These are phyloP conservation scores for Nothopassalora personata DNA, from an alignment of 2,329 filamentous ascomycete genomes.

Conservation along the genomic window DNA sequence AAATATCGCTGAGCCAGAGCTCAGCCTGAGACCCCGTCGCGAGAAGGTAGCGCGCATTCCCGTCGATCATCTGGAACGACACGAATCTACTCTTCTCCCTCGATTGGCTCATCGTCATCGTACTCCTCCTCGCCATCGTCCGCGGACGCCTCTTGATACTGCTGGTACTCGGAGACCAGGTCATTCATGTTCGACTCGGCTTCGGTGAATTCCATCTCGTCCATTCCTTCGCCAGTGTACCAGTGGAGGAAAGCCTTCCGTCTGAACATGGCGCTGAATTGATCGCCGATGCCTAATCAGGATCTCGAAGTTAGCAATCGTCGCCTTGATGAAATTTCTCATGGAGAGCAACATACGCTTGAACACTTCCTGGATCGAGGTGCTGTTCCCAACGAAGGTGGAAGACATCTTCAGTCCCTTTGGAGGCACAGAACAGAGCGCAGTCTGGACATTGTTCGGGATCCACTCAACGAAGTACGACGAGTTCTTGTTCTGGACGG, in stretches of 20 bases:
- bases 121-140: constrained; percentile 97
- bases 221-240: constrained; percentile 99
- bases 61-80: too few relatives aligned
- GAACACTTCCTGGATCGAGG: constrained; percentile 99
- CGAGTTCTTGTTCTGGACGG: constrained; percentile 99
- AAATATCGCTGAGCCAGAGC: too few relatives aligned
- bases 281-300: constrained; percentile 65
- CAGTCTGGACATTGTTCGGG: constrained; percentile 99
- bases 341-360: constrained; percentile 65
- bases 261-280: constrained; percentile 99
- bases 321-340: neutral
- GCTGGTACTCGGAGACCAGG: constrained; percentile 98
- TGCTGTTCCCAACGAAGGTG: constrained; percentile 98
- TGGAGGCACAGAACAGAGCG: constrained; percentile 96
- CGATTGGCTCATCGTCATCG: constrained; percentile 72
- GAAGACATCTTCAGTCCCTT: constrained; percentile 98
- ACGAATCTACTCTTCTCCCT: constrained; percentile 61
- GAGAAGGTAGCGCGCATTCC: too few relatives aligned
- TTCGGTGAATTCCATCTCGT: constrained; percentile 99
- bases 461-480: constrained; percentile 99
- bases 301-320: neutral
- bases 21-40: too few relatives aligned
- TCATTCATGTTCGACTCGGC: constrained; percentile 99
- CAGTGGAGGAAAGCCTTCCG: constrained; percentile 99
- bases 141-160: constrained; percentile 98